Base-by-base conservation (phyloP, 2,329 filamentous ascomycete genomes). In the Berkeleyomyces rouxiae region DNA sequence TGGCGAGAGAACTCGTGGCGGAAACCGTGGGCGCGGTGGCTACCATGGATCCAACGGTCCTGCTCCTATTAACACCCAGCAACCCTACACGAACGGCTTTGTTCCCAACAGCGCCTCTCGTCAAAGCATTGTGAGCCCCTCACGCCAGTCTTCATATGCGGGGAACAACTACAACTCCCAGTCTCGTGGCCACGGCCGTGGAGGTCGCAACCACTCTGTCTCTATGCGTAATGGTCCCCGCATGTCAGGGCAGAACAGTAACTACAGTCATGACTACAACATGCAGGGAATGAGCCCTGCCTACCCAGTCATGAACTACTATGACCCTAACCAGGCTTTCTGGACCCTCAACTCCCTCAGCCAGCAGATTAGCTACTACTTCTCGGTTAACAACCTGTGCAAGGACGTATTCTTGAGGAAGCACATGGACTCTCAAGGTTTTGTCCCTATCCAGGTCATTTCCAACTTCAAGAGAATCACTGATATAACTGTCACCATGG, bases 381-480 rank as follows among this genome's bases (percentile, higher is more conserved):
- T 99, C 75, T 97, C 92, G 0, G 82, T 96, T 37, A 88, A 96
- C 70, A 99, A 99, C 71, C 79, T 97, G 59, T 88, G 89, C 79
- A 96, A 96, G 74, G 93, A 99, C 70, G 79, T 88, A 70, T 97
- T 84, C 73, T 79, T 99, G 64, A 86, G 93, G 63, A 85, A 83
- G 69, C 85, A 91, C 68, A 97, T 99, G 93, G 92, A 99, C 71
- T 88, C 87, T 0, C 88, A 97, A 72, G 93, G 93, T 16, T 97
- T 91, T 70, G 91, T 96, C 11, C 84, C 83, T 59, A 76, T 99
- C 60, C 79, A 81, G 42, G 81, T 96, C 64, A 86, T 99, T 68
- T 82, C 87, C 31, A 80, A 79, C n/a, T 99, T 99, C 78, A 90
- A 89, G 73, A 86, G 93, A 64, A 86, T 95, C 71, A 85, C 85